Percentiles rank a stretch among this genome's conserved stretches.
Evolutionary conservation across 352 stramenopile species (phyloP).

Genomic region (Pseudoperonospora humuli): DNA sequence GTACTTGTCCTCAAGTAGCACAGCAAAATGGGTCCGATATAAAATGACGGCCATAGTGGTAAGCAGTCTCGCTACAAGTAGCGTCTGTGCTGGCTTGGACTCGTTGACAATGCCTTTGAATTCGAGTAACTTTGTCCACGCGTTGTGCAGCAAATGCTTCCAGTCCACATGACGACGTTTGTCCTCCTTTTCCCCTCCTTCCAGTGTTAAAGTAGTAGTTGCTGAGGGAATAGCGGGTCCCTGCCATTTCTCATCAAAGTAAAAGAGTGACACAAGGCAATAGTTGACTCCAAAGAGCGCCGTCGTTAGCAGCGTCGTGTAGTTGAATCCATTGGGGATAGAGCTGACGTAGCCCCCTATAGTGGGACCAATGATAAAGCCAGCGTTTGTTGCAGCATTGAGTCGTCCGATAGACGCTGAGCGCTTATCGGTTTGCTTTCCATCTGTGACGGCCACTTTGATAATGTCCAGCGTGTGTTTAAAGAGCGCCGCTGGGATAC

Average conservation of each 20-base stretch:
- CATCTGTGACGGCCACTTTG: conserved; percentile 63
- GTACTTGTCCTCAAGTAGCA: conserved; percentile 77
- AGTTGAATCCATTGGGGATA: conserved; percentile 71
- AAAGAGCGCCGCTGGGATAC: conserved; percentile 62
- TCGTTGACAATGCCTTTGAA: conserved; percentile 58
- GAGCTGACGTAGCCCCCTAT: conserved; percentile 63
- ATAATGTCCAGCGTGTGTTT: conserved; percentile 81
- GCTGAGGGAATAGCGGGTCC: background rate
- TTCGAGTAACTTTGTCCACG: conserved; percentile 49
- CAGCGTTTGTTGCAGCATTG: conserved; percentile 61
- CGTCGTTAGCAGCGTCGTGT: conserved; percentile 66
- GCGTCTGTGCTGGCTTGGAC: conserved; percentile 51
- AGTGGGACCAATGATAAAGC: conserved; percentile 69
- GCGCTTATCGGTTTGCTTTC: conserved; percentile 23
- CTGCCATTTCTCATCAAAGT: conserved; percentile 17
- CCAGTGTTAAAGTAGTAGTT: background rate
- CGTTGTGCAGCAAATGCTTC: conserved; percentile 32
- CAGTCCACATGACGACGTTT: conserved; percentile 24
- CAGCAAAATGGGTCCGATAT: conserved; percentile 72
- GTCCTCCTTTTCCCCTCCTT: background rate
- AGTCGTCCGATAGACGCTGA: conserved; percentile 56
- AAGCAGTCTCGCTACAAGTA: conserved; percentile 61
- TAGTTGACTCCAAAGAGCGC: conserved; percentile 66
- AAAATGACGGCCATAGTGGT: conserved; percentile 70
- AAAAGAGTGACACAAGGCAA: conserved; percentile 50